A percentile compares a stretch with the other conserved stretches of the same genome.
Conservation (phyloP, 2,329 filamentous ascomycete genomes). For the Phoma sp. region DNA sequence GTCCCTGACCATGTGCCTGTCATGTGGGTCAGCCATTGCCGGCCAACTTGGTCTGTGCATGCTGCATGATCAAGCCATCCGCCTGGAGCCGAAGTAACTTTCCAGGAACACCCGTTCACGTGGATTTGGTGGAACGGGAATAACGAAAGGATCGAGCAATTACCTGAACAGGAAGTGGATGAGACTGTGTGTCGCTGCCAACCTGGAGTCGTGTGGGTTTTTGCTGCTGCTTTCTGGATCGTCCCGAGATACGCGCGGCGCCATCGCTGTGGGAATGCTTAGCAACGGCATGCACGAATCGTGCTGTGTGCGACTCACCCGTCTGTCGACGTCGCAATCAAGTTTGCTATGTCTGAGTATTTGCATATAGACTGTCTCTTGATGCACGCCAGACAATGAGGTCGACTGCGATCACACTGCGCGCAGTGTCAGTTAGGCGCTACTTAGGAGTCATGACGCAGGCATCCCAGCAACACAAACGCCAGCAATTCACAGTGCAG, state of each 20-base stretch:
- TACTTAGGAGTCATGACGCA: constrained; percentile 6
- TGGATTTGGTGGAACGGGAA: constrained; percentile 20
- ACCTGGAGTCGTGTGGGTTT: constrained; percentile 32
- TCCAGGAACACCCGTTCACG: constrained; percentile 22
- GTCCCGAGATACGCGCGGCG: constrained; percentile 32
- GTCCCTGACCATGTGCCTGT: constrained; percentile 30
- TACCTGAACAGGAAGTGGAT: constrained; percentile 39
- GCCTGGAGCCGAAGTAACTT: constrained; percentile 3
- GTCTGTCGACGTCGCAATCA: constrained; percentile 66
- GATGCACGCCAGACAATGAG: constrained; percentile 64
- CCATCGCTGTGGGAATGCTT: constrained; percentile 35
- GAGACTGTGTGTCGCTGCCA: constrained; percentile 32
- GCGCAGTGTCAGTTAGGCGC: constrained; percentile 18
- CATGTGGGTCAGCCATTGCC: constrained; percentile 22
- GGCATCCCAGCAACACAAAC: not conserved
- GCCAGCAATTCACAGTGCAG: not conserved
- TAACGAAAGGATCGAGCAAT: constrained; percentile 20
- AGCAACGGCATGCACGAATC: constrained; percentile 23
- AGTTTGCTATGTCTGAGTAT: constrained; percentile 77
- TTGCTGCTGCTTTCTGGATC: constrained; percentile 37
- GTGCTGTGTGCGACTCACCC: constrained; percentile 51
- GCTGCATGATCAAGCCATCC: not conserved
- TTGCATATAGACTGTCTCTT: constrained; percentile 78
- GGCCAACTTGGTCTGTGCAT: constrained; percentile 10
- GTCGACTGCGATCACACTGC: constrained; percentile 76